These are phyloP conservation scores for Besnoitia besnoiti DNA, from an alignment of 169 alveolate genomes.

Conservation along the genomic window DNA sequence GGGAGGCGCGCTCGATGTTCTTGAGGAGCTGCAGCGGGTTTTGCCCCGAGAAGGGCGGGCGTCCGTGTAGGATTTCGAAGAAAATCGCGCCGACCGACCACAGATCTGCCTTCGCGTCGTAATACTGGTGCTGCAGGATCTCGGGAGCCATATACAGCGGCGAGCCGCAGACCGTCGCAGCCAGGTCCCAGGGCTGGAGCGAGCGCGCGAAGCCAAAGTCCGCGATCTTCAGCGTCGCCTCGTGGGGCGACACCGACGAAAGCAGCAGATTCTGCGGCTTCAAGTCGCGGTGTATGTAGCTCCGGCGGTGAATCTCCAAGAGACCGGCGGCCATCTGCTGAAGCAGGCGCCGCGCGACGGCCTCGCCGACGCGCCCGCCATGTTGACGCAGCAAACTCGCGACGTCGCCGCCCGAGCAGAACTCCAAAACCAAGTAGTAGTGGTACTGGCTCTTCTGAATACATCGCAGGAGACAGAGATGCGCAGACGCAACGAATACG, in stretches of 20 bases:
- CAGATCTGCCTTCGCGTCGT: constrained; percentile 44
- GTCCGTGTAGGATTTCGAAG: constrained; percentile 38
- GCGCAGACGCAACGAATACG: too few species aligned
- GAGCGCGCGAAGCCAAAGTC: constrained; percentile 54
- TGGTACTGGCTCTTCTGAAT: constrained; percentile 43
- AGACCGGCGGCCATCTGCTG: constrained; percentile 44
- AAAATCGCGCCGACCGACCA: constrained; percentile 53
- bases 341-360: not conserved
- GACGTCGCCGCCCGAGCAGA: constrained; percentile 60
- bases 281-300: constrained; percentile 56
- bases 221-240: constrained; percentile 31
- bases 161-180: constrained; percentile 48
- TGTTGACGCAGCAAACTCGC: not conserved
- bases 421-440: constrained; percentile 55
- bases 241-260: not conserved
- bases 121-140: constrained; percentile 28
- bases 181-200: constrained; percentile 40
- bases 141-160: constrained; percentile 63
- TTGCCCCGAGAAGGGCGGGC: constrained; percentile 39
- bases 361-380: constrained; percentile 9
- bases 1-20: constrained; percentile 28
- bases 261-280: constrained; percentile 63
- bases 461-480: not conserved
- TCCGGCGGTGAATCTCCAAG: constrained; percentile 27
- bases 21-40: constrained; percentile 47